These are phyloP conservation scores for Lichenothelia convexa DNA, from an alignment of 495 filamentous ascomycete species.

Conservation along the genomic window DNA sequence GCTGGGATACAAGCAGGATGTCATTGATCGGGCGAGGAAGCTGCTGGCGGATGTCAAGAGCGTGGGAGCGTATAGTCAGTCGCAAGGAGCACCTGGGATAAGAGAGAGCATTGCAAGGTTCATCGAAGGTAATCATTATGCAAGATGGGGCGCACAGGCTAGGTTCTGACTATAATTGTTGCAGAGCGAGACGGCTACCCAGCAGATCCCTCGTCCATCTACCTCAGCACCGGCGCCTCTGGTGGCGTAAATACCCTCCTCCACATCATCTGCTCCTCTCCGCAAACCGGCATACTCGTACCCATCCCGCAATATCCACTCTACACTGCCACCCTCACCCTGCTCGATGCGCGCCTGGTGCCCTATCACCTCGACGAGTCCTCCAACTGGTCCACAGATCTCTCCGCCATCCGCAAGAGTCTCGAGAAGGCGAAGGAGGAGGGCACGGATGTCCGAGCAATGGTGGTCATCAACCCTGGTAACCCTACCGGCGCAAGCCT, in stretches of 20 bases:
- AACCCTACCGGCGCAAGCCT: slow-evolving; percentile 91
- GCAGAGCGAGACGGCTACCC: slow-evolving; percentile 70
- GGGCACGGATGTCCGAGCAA: slow-evolving; percentile 71
- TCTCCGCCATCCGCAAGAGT: slow-evolving; percentile 51
- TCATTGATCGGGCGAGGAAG: slow-evolving; percentile 62
- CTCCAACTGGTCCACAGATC: slow-evolving; percentile 70
- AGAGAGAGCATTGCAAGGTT: slow-evolving; percentile 80
- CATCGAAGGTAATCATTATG: slow-evolving; percentile 47
- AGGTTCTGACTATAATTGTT: not conserved
- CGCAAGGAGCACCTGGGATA: slow-evolving; percentile 69
- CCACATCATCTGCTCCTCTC: slow-evolving; percentile 65
- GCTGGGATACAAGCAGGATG: slow-evolving; percentile 73
- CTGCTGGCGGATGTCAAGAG: slow-evolving; percentile 69
- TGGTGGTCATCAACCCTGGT: slow-evolving; percentile 95
- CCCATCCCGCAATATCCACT: slow-evolving; percentile 97
- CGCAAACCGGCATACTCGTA: slow-evolving; percentile 71
- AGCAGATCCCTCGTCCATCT: slow-evolving; percentile 59
- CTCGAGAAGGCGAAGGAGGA: slow-evolving; percentile 50
- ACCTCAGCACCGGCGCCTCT: slow-evolving; percentile 74
- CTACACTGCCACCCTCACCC: slow-evolving; percentile 80
- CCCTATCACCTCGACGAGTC: slow-evolving; percentile 84
- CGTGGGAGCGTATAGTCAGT: slow-evolving; percentile 91
- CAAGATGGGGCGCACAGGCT: not conserved
- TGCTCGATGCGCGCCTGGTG: slow-evolving; percentile 73
- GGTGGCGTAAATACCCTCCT: slow-evolving; percentile 86